Conservation (phyloP, 306 rosid genomes). For the Prunus padus region DNA sequence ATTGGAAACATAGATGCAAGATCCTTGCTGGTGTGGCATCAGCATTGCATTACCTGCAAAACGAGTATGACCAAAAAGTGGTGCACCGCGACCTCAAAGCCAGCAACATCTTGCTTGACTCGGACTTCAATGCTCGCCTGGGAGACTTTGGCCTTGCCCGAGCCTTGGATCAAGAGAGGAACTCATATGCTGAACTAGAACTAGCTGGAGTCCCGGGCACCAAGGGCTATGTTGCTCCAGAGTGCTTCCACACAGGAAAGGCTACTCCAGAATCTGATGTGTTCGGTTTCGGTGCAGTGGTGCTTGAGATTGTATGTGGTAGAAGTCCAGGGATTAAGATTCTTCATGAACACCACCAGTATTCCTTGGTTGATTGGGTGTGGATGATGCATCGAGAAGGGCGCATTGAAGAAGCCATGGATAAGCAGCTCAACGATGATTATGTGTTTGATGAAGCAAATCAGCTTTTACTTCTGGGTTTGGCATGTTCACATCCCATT, state of each 20-base stretch:
- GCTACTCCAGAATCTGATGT: slow-evolving; percentile 55
- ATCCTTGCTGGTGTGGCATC: slow-evolving; percentile 47
- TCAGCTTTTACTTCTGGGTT: slow-evolving; percentile 44
- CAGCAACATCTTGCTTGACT: slow-evolving; percentile 43
- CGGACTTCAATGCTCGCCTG: slow-evolving; percentile 44
- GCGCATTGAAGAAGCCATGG: slow-evolving; percentile 37
- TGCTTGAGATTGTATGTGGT: slow-evolving; percentile 48
- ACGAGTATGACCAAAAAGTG: slow-evolving; percentile 44
- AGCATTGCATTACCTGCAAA: slow-evolving; percentile 49
- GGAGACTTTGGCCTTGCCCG: slow-evolving; percentile 62
- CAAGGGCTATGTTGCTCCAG: slow-evolving; percentile 58
- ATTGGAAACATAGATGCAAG: slow-evolving; percentile 36
- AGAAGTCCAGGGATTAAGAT: slow-evolving; percentile 32
- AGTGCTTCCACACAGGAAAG: slow-evolving; percentile 55
- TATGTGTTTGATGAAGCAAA: slow-evolving; percentile 38
- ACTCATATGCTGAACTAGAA: slow-evolving; percentile 48
- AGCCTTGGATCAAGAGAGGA: slow-evolving; percentile 47
- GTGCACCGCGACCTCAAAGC: slow-evolving; percentile 51
- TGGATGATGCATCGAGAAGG: slow-evolving; percentile 48
- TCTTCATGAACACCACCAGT: slow-evolving; percentile 10
- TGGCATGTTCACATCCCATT: slow-evolving; percentile 50
- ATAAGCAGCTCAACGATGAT: slow-evolving; percentile 23
- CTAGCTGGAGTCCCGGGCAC: slow-evolving; percentile 45
- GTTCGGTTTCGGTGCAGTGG: slow-evolving; percentile 53
- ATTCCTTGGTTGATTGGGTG: slow-evolving; percentile 51